Base-by-base conservation (phyloP, 2,329 filamentous ascomycete species). In the Aspergillus phoenicis region DNA sequence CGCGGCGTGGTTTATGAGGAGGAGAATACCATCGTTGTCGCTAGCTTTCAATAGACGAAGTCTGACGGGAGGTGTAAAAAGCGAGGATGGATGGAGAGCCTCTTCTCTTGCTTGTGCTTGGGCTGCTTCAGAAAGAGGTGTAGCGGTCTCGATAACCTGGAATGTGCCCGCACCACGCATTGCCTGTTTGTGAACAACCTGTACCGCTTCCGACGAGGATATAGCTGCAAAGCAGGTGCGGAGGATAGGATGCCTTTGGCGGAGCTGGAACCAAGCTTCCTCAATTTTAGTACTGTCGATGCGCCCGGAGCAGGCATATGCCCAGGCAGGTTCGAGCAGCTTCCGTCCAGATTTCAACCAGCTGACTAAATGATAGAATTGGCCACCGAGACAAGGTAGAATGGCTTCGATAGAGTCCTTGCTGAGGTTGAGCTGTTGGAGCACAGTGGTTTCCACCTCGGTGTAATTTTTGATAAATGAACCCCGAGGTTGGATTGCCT, bases 1-100 rank as follows among this genome's bases (percentile, higher is more conserved):
- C 7, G 69, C 66, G 15, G 75, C 71, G 53, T 77, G 75, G 43
- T 77, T 72, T 28, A 77, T 66, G 30, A 71, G 66, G 8, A 77
- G 30, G 8, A 73, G 52, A 5, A 77, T 65, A 8, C 68, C 68
- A 51, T 76, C 73, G 22, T 64, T 59, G 28, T 69, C 69, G n/a
- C 54, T 60, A 2, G 65, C 70, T 26, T 66, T 70, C 26, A 76
- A 33, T 5, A 73, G 69, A 22, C 66, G 64, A 2, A 77, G 69
- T 8, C 70, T 64, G 4, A 71, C 69, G 6, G 75, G 73, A 10
- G 74, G 73, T 8, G 65, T 65, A 39, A 65, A 71, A 2, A 77
- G 65, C 3, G 71, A 67, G 22, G 74, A 76, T 8, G 71, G 72
- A 4, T 61, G 39, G 10, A 60, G 41, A 1, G 65, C 67, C 52